Conservation (phyloP, 441 rosid genomes). For the Bruguiera hainesii region DNA sequence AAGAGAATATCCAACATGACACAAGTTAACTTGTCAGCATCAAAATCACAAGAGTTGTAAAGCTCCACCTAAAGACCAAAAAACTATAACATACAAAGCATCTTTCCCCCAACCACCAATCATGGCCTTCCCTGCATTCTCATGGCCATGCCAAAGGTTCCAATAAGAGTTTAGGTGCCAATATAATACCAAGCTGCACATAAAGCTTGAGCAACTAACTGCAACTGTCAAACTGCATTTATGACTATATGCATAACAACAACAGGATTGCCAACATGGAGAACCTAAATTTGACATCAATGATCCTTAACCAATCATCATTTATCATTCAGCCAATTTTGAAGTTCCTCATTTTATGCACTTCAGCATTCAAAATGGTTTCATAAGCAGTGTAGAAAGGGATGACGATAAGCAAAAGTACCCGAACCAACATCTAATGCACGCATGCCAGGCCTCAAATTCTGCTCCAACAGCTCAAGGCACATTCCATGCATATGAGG, state of each 20-base stretch:
- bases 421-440: slow-evolving; percentile 97
- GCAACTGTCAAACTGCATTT: background rate
- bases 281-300: too few species aligned
- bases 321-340: background rate
- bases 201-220: background rate
- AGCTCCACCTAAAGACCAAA: background rate
- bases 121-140: too few species aligned
- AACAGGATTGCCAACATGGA: too few species aligned
- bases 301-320: too few species aligned
- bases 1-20: background rate
- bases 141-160: too few species aligned
- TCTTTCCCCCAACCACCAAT: too few species aligned
- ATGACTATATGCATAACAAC: too few species aligned
- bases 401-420: slow-evolving; percentile 13
- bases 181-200: background rate
- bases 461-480: slow-evolving; percentile 69
- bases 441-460: slow-evolving; percentile 87
- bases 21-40: background rate
- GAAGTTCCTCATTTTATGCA: background rate
- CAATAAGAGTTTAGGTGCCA: too few species aligned
- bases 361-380: background rate
- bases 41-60: background rate
- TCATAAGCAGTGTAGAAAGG: background rate
- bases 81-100: background rate
- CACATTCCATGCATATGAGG: slow-evolving; percentile 98